Evolutionary conservation across 176 grass and related monocot genomes (phyloP).

Genomic region (Cocos nucifera): DNA sequence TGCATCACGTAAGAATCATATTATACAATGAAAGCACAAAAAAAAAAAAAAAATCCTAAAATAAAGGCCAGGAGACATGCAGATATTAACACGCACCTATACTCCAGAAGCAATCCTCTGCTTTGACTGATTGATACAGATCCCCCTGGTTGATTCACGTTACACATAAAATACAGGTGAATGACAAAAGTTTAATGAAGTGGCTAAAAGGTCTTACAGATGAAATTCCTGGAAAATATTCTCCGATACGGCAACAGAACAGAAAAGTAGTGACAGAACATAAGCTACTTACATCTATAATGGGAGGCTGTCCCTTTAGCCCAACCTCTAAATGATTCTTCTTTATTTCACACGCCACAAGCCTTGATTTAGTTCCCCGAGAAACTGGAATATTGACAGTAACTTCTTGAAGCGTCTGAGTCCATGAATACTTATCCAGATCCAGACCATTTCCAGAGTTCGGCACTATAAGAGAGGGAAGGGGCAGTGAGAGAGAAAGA

Average conservation of each 20-base stretch:
- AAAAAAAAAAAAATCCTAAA: too few species aligned
- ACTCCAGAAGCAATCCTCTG: constrained; percentile 95
- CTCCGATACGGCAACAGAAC: too few species aligned
- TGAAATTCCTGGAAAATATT: too few species aligned
- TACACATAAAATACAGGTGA: too few species aligned
- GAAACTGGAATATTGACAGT: constrained; percentile 65
- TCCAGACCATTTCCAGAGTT: constrained; percentile 94
- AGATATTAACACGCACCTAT: constrained; percentile 39
- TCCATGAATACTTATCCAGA: constrained; percentile 96
- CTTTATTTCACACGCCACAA: constrained; percentile 79
- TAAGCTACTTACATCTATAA: constrained; percentile 65
- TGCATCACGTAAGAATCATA: constrained; percentile 5
- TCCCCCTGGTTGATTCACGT: constrained; percentile 46
- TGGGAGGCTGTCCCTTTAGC: constrained; percentile 71
- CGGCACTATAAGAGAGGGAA: constrained; percentile 37
- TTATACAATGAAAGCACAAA: too few species aligned
- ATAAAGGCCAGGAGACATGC: too few species aligned
- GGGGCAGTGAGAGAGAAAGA: neutral
- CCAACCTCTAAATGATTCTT: constrained; percentile 81
- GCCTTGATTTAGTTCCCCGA: constrained; percentile 83
- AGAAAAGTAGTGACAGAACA: too few species aligned
- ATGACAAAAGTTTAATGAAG: too few species aligned
- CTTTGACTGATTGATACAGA: constrained; percentile 63
- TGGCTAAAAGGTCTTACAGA: too few species aligned
- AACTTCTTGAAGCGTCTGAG: constrained; percentile 78